A percentile compares a stretch with the other conserved stretches of the same genome.
Conservation (phyloP, 306 rosid species). For the Carpinus viminea region DNA sequence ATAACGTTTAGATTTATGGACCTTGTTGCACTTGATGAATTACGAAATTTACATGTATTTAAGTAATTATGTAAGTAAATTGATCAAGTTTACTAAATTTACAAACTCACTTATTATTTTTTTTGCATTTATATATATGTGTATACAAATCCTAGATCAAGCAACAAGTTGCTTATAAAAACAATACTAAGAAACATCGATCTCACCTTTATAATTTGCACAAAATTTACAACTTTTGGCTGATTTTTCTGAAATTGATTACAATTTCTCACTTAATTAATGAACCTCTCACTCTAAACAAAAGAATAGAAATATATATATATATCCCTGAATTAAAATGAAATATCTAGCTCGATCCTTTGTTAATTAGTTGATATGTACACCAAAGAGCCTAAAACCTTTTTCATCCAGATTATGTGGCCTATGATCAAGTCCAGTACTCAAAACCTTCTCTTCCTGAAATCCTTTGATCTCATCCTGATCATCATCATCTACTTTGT, state of each 20-base stretch:
- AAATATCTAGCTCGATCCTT: neutral
- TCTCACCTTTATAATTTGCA: no score
- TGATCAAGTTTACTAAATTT: no score
- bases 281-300: no score
- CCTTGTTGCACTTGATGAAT: no score
- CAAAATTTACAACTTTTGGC: neutral
- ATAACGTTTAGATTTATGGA: no score
- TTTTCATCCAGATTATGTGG: constrained; percentile 23
- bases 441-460: constrained; percentile 21
- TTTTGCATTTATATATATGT: no score
- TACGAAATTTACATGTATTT: neutral
- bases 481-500: neutral
- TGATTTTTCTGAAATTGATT: neutral
- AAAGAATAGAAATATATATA: no score
- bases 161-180: no score
- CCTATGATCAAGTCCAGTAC: neutral
- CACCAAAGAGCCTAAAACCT: constrained; percentile 53
- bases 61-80: neutral
- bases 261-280: neutral
- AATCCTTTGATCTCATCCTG: neutral
- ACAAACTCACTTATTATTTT: no score
- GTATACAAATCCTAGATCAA: no score
- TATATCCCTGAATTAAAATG: no score
- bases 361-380: constrained; percentile 11
- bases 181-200: no score